These are phyloP conservation scores for Litchi chinensis DNA, from an alignment of 345 rosid genomes.

Conservation along the genomic window DNA sequence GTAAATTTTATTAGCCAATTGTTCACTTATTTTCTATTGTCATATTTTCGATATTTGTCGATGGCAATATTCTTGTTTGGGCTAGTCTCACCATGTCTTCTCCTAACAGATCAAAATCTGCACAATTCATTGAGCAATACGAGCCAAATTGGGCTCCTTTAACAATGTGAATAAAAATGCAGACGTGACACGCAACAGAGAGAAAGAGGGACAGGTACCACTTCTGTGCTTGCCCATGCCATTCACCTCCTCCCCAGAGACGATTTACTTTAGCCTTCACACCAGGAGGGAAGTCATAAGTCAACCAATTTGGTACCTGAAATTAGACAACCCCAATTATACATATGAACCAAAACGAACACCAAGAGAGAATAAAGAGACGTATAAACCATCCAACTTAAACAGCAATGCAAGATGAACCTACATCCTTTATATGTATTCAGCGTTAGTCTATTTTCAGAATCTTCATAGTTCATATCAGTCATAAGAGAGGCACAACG, in stretches of 20 bases:
- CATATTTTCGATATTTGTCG: not conserved
- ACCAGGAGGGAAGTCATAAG: slow-evolving; percentile 88
- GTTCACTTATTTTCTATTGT: not conserved
- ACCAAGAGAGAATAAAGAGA: not conserved
- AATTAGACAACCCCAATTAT: slow-evolving; percentile 17
- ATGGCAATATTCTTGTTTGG: not conserved
- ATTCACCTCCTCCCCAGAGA: slow-evolving; percentile 98
- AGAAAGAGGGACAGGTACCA: slow-evolving; percentile 51
- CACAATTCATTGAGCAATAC: not conserved
- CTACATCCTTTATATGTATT: not conserved
- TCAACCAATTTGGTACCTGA: slow-evolving; percentile 96
- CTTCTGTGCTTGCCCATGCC: slow-evolving; percentile 99
- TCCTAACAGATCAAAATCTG: not conserved
- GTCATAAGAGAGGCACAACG: not conserved
- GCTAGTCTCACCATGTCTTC: not conserved
- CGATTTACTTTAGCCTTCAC: slow-evolving; percentile 97
- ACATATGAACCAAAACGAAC: not conserved
- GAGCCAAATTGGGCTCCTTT: not conserved
- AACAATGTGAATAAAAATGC: not conserved
- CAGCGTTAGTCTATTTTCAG: not conserved
- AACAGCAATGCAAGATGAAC: not conserved
- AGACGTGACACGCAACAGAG: not conserved
- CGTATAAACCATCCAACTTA: not conserved
- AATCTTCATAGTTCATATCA: not conserved
- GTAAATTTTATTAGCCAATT: not conserved